phyloP scores from a whole-genome alignment of 768 basidiomycete genomes.

The Phanerodontia chrysosporium region DNA sequence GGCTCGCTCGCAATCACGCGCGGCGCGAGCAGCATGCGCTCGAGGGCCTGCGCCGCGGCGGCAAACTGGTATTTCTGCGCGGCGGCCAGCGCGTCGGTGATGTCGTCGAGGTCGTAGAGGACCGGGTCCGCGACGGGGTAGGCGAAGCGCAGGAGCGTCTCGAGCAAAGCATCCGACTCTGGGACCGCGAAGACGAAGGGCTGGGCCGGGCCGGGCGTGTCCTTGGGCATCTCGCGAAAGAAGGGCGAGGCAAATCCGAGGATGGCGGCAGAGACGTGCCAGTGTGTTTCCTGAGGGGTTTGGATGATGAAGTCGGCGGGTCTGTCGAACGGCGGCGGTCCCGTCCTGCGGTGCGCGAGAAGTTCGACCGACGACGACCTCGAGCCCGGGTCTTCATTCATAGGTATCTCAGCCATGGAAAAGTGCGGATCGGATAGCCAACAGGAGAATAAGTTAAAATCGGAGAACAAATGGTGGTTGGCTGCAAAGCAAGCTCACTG shows the following conservation, averaged over 20 bases:
- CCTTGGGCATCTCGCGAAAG: conserved; percentile 62
- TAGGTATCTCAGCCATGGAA: not conserved
- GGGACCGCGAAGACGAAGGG: conserved; percentile 51
- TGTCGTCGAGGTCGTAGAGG: conserved; percentile 48
- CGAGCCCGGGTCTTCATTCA: not conserved
- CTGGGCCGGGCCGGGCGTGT: conserved; percentile 21
- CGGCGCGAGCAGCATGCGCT: conserved; percentile 46
- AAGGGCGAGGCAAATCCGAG: conserved; percentile 62
- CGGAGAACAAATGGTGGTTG: no score
- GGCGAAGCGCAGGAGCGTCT: conserved; percentile 51
- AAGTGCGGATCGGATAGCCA: not conserved
- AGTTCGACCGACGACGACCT: not conserved
- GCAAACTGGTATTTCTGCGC: conserved; percentile 64
- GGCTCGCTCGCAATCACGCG: conserved; percentile 46
- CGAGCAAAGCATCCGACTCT: conserved; percentile 43
- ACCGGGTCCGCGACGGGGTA: conserved; percentile 58
- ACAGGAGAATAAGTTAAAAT: not conserved
- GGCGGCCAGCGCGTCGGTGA: conserved; percentile 45
- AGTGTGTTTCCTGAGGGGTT: not conserved
- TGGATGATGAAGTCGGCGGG: conserved; percentile 2
- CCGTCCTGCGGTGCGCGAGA: not conserved
- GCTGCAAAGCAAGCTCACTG: no score
- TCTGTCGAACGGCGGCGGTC: not conserved
- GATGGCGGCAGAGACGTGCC: conserved; percentile 26
- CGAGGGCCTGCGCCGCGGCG: conserved; percentile 43